A percentile compares a stretch with the other conserved stretches of the same genome.
Conservation (phyloP, 2,329 filamentous ascomycete species). For the Aureobasidium sp. region DNA sequence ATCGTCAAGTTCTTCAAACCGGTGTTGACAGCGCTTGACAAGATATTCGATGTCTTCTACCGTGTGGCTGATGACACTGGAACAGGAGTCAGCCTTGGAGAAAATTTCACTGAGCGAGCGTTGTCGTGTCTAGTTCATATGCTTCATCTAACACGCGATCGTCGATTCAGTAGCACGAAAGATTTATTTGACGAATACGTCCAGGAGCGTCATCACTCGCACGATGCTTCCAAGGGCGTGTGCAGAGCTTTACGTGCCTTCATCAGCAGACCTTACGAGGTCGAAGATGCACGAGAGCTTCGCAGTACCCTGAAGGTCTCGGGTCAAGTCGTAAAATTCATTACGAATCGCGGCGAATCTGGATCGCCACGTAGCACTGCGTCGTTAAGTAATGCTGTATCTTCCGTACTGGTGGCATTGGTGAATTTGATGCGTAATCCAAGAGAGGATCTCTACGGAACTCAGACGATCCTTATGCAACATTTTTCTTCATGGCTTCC, state of each 20-base stretch:
- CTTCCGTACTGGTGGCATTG: slow-evolving; percentile 1
- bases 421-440: slow-evolving; percentile 10
- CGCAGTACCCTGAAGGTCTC: slow-evolving; percentile 14
- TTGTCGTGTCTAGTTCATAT: slow-evolving; percentile 13
- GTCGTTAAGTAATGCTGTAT: not conserved
- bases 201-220: slow-evolving; percentile 10
- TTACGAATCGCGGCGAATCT: not conserved
- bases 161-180: slow-evolving; percentile 13
- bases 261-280: slow-evolving; percentile 14
- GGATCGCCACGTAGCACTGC: not conserved
- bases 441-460: slow-evolving; percentile 8
- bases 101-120: slow-evolving; percentile 10
- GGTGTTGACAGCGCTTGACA: slow-evolving; percentile 11
- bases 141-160: slow-evolving; percentile 13
- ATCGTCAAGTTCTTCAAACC: slow-evolving; percentile 79
- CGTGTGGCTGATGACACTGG: slow-evolving; percentile 5
- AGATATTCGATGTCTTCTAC: slow-evolving; percentile 7
- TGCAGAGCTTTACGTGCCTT: slow-evolving; percentile 12
- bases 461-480: slow-evolving; percentile 85
- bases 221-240: slow-evolving; percentile 10
- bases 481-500: slow-evolving; percentile 98
- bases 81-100: slow-evolving; percentile 2
- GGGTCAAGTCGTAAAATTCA: slow-evolving; percentile 11
- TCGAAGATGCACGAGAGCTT: slow-evolving; percentile 14
- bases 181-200: slow-evolving; percentile 12